phyloP scores from a whole-genome alignment of 345 rosid genomes.

The Pugionium cornutum region DNA sequence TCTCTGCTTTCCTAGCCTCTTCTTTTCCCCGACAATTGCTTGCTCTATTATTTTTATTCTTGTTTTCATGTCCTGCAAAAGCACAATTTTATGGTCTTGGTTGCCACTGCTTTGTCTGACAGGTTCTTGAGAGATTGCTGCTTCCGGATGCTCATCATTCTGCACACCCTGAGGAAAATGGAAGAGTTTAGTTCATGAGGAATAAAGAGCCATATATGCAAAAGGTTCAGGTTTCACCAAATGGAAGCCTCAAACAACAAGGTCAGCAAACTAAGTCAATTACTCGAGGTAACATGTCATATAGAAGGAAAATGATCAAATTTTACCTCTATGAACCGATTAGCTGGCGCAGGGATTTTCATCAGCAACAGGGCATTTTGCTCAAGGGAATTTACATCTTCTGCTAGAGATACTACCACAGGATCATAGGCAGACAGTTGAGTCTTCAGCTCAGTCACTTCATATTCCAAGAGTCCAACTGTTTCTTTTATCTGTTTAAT shows the following conservation, averaged over 20 bases:
- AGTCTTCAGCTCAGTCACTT: slow-evolving; percentile 59
- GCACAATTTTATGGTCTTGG: slow-evolving; percentile 48
- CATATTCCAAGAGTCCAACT: slow-evolving; percentile 54
- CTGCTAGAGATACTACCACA: slow-evolving; percentile 59
- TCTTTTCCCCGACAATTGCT: slow-evolving; percentile 48
- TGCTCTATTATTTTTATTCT: slow-evolving; percentile 33
- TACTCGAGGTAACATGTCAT: slow-evolving; percentile 10
- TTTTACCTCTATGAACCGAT: slow-evolving; percentile 42
- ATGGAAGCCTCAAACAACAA: not conserved
- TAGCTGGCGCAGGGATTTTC: slow-evolving; percentile 23
- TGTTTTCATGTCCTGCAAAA: slow-evolving; percentile 54
- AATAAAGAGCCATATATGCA: slow-evolving; percentile 13
- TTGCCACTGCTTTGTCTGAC: slow-evolving; percentile 25
- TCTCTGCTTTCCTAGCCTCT: slow-evolving; percentile 31
- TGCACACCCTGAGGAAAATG: slow-evolving; percentile 24
- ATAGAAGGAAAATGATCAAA: slow-evolving; percentile 9
- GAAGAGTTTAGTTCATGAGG: slow-evolving; percentile 14
- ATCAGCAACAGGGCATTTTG: slow-evolving; percentile 42
- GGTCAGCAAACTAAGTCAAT: slow-evolving; percentile 13
- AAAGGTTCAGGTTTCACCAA: slow-evolving; percentile 4
- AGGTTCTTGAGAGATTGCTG: slow-evolving; percentile 34
- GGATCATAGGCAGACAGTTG: slow-evolving; percentile 62
- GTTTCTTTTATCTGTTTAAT: slow-evolving; percentile 66
- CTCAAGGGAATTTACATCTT: slow-evolving; percentile 59
- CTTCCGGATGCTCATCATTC: slow-evolving; percentile 15